A percentile compares a stretch with the other conserved stretches of the same genome.
These are phyloP conservation scores for Metschnikowia koreensis DNA, from an alignment of 805 yeast species.

Conservation along the genomic window DNA sequence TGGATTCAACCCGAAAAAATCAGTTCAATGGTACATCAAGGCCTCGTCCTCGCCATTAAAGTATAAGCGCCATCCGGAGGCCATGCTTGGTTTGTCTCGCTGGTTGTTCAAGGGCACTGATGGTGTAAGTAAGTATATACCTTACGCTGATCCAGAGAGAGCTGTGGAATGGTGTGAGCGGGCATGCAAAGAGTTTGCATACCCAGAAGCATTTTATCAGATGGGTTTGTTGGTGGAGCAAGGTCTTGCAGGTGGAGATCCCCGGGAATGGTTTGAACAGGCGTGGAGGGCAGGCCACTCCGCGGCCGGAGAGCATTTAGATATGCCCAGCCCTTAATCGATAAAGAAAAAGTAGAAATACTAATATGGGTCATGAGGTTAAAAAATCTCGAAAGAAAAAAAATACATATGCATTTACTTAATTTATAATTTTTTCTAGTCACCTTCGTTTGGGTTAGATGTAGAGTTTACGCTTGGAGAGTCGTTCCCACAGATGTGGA, in stretches of 20 bases:
- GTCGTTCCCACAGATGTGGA: too few species aligned
- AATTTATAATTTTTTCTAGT: too few species aligned
- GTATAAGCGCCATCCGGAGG: slow-evolving; percentile 43
- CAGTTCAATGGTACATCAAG: slow-evolving; percentile 45
- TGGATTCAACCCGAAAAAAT: slow-evolving; percentile 37
- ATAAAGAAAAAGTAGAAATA: not conserved
- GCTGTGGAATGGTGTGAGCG: slow-evolving; percentile 45
- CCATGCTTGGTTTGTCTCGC: slow-evolving; percentile 44
- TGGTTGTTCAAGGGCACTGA: slow-evolving; percentile 39
- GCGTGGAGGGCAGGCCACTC: slow-evolving; percentile 37
- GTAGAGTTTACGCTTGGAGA: too few species aligned
- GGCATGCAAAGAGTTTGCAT: slow-evolving; percentile 38
- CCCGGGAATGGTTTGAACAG: slow-evolving; percentile 30
- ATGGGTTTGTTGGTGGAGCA: slow-evolving; percentile 41
- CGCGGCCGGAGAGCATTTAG: slow-evolving; percentile 20
- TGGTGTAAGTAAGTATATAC: slow-evolving; percentile 36
- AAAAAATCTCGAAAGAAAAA: not conserved
- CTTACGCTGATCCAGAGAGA: slow-evolving; percentile 33
- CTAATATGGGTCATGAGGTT: not conserved
- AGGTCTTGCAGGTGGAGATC: slow-evolving; percentile 29
- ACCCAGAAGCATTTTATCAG: slow-evolving; percentile 38
- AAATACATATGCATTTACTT: not conserved
- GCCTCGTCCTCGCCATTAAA: slow-evolving; percentile 40
- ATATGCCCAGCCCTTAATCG: not conserved
- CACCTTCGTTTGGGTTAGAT: too few species aligned